phyloP scores from a whole-genome alignment of 768 basidiomycete species.

The Leucocoprinus sp. region DNA sequence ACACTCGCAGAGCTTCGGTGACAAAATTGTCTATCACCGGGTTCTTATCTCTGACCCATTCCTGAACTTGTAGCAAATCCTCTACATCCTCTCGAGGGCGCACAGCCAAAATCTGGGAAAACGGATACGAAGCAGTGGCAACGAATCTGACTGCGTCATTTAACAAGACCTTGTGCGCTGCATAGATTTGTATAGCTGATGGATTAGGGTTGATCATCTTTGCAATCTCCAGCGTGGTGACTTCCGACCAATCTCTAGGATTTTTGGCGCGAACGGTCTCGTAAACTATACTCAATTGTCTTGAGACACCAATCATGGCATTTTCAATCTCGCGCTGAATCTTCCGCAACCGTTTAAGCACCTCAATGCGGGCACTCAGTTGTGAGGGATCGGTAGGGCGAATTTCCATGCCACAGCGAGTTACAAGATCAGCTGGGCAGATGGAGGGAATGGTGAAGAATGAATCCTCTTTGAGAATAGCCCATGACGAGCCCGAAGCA shows the following conservation, averaged over 20 bases:
- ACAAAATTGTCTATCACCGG: conserved; percentile 41
- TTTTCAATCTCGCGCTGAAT: conserved; percentile 43
- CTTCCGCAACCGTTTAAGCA: conserved; percentile 50
- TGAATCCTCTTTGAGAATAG: conserved; percentile 43
- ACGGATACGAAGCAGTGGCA: conserved; percentile 38
- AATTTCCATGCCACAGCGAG: conserved; percentile 35
- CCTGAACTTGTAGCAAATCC: conserved; percentile 37
- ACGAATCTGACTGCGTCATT: conserved; percentile 42
- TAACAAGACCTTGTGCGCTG: conserved; percentile 65
- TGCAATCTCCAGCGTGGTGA: conserved; percentile 50
- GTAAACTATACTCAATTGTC: conserved; percentile 33
- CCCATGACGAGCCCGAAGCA: conserved; percentile 47
- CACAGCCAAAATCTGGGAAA: conserved; percentile 47
- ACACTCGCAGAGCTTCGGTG: conserved; percentile 37
- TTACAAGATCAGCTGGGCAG: conserved; percentile 34
- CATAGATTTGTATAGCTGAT: conserved; percentile 29
- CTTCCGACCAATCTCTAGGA: conserved; percentile 42
- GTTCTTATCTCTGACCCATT: conserved; percentile 36
- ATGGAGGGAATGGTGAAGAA: conserved; percentile 55
- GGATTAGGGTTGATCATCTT: conserved; percentile 30
- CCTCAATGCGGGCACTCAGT: conserved; percentile 53
- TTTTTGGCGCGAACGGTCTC: conserved; percentile 34
- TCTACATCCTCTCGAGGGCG: conserved; percentile 53
- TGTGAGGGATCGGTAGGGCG: conserved; percentile 26
- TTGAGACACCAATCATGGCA: conserved; percentile 17